Conservation (phyloP, 225 moss, liverwort and hornwort genomes). For the Asterella californica region DNA sequence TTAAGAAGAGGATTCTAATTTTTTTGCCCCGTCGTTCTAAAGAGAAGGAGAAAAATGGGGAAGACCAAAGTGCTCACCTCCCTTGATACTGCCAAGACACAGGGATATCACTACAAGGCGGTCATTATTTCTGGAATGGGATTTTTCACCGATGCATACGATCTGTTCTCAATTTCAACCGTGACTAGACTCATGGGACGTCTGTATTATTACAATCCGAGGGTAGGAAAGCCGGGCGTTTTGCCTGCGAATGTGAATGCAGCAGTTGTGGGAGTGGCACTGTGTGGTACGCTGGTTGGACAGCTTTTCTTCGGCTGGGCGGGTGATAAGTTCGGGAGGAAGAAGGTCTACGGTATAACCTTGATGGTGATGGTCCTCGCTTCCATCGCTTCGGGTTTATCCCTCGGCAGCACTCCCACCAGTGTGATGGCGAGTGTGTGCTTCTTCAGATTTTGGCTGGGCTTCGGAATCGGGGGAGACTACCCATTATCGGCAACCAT, state of each 20-base stretch:
- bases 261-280: constrained; percentile 55
- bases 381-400: constrained; percentile 41
- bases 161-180: constrained; percentile 57
- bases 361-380: constrained; percentile 37
- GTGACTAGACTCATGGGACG: constrained; percentile 51
- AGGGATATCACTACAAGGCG: constrained; percentile 47
- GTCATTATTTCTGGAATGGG: constrained; percentile 83
- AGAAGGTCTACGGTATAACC: constrained; percentile 37
- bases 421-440: constrained; percentile 45
- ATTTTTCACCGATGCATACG: constrained; percentile 68
- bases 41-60: neutral
- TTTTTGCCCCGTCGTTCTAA: neutral
- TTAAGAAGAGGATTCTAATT: neutral
- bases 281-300: constrained; percentile 62
- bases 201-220: constrained; percentile 55
- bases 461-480: constrained; percentile 63
- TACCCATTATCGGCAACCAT: constrained; percentile 53
- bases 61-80: constrained; percentile 11
- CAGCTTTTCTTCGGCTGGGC: constrained; percentile 78
- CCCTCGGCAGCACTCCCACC: constrained; percentile 42
- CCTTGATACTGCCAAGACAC: constrained; percentile 39
- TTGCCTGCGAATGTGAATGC: constrained; percentile 59
- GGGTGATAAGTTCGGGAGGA: constrained; percentile 47
- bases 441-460: constrained; percentile 60
- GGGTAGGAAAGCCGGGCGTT: constrained; percentile 18